phyloP scores from a whole-genome alignment of 2,329 filamentous ascomycete species.

The Cladophialophora immunda region DNA sequence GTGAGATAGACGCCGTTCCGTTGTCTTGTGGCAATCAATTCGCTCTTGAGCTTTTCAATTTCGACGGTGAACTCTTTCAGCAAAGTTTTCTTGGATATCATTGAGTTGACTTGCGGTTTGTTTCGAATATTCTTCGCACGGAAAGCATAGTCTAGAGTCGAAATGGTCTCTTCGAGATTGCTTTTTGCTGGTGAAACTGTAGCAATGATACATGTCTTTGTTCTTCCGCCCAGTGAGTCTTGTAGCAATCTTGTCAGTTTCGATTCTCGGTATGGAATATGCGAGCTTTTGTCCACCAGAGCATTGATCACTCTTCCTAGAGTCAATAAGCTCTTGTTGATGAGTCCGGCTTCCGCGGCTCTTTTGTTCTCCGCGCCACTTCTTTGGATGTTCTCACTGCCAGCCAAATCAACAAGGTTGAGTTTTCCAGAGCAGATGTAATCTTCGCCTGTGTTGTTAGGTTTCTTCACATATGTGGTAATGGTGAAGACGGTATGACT shows the following conservation, averaged over 20 bases:
- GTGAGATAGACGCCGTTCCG: conserved; percentile 95
- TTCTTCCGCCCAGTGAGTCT: conserved; percentile 93
- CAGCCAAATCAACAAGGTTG: conserved; percentile 94
- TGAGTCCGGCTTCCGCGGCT: conserved; percentile 91
- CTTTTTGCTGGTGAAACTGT: conserved; percentile 93
- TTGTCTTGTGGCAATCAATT: conserved; percentile 89
- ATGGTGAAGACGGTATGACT: conserved; percentile 98
- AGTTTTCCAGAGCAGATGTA: conserved; percentile 91
- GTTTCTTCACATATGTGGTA: conserved; percentile 86
- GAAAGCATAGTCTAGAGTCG: conserved; percentile 96
- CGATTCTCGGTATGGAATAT: conserved; percentile 93
- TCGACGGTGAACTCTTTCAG: conserved; percentile 89
- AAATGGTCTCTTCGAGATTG: conserved; percentile 97
- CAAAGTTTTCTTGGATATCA: conserved; percentile 91
- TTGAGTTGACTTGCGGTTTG: conserved; percentile 92
- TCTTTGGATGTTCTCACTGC: conserved; percentile 96
- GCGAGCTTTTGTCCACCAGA: conserved; percentile 84
- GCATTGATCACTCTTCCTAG: conserved; percentile 97
- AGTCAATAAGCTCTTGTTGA: conserved; percentile 97
- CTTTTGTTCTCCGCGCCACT: conserved; percentile 98
- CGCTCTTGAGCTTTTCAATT: conserved; percentile 93
- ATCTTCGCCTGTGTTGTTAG: conserved; percentile 84
- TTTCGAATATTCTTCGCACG: conserved; percentile 98
- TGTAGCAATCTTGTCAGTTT: conserved; percentile 94
- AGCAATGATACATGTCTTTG: conserved; percentile 98